Evolutionary conservation across 768 basidiomycete species (phyloP), one percentile per base, ranked within the genome.

Genomic region (Suillus variegatus): DNA sequence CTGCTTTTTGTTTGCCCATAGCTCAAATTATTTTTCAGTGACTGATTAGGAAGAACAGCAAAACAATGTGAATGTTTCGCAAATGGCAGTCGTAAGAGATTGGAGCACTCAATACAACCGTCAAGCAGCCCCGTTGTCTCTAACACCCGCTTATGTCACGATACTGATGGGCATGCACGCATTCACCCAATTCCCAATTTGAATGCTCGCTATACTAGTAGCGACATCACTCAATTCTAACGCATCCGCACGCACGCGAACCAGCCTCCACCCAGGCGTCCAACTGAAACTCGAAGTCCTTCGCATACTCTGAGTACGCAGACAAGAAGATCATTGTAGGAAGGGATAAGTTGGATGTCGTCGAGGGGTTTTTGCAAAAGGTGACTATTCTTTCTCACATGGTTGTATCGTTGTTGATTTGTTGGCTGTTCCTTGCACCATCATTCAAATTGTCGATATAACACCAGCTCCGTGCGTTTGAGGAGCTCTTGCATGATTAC

Each of bases 251-350:
- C 14, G 51, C 14, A 70, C 28, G 28, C 28, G 28, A 28, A 32
- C 32, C 13, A 91, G 88, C 10, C 82, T 87, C 49, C 82, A 89
- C 1, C 89, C 94, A 0, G 95, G 94, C 6, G 90, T 99, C 66
- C 80, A 86, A 63, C 96, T 95, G n/a, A 97, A 97, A 77, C 82
- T 97, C 20, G 92, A 92, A 57, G 90, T 94, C 2, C 84, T 99
- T 0, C 82, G 88, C 35, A 82, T 87, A 22, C 77, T 98, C 16
- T 99, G 2, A 28, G 28, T 28, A 99, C 76, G 90, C 94, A 69
- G 94, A 93, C 67, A 98, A 98, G 85, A 98, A 98, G 84, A 98
- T 99, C 73, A 95, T 99, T 64, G 93, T 99, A 14, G 97, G 95
- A 20, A 85, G 97, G 10, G 97, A 99, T 78, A 99, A 99, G 81